Evolutionary conservation across 2,329 filamentous ascomycete genomes (phyloP), one percentile per base, ranked within the genome.

Genomic region (Beauveria australis): DNA sequence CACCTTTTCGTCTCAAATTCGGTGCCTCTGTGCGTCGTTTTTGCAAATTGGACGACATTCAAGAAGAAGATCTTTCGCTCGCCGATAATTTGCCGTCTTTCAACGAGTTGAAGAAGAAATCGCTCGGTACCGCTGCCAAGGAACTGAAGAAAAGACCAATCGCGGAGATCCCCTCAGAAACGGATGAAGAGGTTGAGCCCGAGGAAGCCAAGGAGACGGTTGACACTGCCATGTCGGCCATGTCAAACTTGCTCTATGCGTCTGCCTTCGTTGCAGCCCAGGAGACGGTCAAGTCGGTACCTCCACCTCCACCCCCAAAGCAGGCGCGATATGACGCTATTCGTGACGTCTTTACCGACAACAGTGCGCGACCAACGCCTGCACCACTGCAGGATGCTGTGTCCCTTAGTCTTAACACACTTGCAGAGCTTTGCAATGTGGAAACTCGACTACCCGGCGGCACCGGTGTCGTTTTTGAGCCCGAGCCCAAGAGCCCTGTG

Each of bases 261-360:
- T 65, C 63, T 5, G 64, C 63, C 43, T 64, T 63, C 49, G 63
- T 67, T 12, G 63, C 64, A 22, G 62, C 64, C 5, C 46, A 61
- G 37, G 64, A 64, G 48, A 40, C 56, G 6, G 33, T 43, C 28
- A 60, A 62, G 22, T 14, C 56, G 14, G 54, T 53, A n/a, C 44
- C 33, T 37, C 33, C 59, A 37, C 49, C 49, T 3, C 57, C 61
- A 5, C 46, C 58, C 24, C 61, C 63, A 1, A 66, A 65, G 57
- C 62, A 55, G 26, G 60, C 58, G 22, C 57, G 66, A 5, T 72
- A 72, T 53, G 70, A 72, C 48, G 70, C 70, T n/a, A 68, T 72
- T 33, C 64, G 70, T n/a, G 76, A 78, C 61, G 72, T 77, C 33
- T 78, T 78, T 63, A 73, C 73, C 14, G 68, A 73, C 58, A 69